phyloP scores from a whole-genome alignment of 1,139 yeast species.

The Pneumocystis sp. region DNA sequence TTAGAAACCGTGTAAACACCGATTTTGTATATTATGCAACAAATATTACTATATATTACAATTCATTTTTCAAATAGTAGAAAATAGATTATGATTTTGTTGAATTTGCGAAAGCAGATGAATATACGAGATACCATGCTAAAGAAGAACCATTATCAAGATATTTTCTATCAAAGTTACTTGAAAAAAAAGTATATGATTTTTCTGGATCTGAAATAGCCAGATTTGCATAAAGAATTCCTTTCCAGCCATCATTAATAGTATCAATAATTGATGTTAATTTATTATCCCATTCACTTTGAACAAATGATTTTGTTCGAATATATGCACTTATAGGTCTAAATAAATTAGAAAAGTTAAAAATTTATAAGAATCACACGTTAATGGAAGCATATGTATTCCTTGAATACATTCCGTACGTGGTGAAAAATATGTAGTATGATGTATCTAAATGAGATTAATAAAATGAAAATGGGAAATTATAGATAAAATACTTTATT shows the following conservation, averaged over 20 bases:
- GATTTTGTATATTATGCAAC: not conserved
- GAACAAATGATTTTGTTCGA: constrained; percentile 52
- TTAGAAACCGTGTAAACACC: not conserved
- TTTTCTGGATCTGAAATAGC: constrained; percentile 26
- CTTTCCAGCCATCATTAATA: constrained; percentile 74
- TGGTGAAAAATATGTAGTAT: constrained; percentile 78
- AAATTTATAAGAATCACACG: constrained; percentile 31
- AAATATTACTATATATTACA: not conserved
- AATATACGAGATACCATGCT: constrained; percentile 76
- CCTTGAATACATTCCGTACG: constrained; percentile 77
- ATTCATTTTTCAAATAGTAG: not conserved
- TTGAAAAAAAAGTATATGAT: not conserved
- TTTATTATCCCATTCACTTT: constrained; percentile 62
- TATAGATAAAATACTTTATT: constrained; percentile 12
- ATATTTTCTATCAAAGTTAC: constrained; percentile 23
- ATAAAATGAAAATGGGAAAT: constrained; percentile 30
- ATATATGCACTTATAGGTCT: constrained; percentile 48
- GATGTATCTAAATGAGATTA: constrained; percentile 55
- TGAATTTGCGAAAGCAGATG: constrained; percentile 34
- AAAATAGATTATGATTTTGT: not conserved
- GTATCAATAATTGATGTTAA: constrained; percentile 36
- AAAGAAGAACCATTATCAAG: constrained; percentile 81
- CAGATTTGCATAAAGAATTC: constrained; percentile 51
- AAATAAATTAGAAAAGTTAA: not conserved
- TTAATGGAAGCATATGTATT: constrained; percentile 84